These are phyloP conservation scores for Oenanthe javanica DNA, from an alignment of 140 eudicot genomes.

Conservation along the genomic window DNA sequence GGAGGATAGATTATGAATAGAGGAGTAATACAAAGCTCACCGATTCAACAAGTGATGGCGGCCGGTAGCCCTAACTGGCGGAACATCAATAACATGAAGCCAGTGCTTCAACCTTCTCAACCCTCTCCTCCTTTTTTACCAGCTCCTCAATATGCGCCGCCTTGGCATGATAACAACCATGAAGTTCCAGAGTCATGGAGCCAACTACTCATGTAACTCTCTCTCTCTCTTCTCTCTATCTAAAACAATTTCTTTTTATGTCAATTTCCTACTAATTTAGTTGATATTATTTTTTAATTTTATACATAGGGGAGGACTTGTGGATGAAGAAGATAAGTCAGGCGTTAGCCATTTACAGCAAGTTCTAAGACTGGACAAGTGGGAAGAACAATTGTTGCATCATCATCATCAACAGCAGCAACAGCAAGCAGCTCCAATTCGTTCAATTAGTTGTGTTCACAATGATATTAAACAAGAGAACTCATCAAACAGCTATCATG, in stretches of 20 bases:
- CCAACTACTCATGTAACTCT: slow-evolving; percentile 66
- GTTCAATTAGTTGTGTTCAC: slow-evolving; percentile 1
- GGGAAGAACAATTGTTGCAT: slow-evolving; percentile 55
- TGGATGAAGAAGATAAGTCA: slow-evolving; percentile 36
- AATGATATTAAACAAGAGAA: slow-evolving; percentile 54
- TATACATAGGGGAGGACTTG: slow-evolving; percentile 46
- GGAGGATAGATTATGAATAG: slow-evolving; percentile 47
- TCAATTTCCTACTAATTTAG: not conserved
- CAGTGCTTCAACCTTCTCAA: slow-evolving; percentile 26
- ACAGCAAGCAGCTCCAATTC: slow-evolving; percentile 14
- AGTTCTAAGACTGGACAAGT: slow-evolving; percentile 60
- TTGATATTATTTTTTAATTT: not conserved
- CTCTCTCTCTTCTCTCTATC: slow-evolving; percentile 20
- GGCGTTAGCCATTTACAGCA: slow-evolving; percentile 24
- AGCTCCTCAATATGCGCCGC: slow-evolving; percentile 26
- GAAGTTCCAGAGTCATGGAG: slow-evolving; percentile 69
- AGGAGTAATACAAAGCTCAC: slow-evolving; percentile 63
- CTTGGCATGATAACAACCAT: slow-evolving; percentile 39
- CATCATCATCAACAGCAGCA: slow-evolving; percentile 34
- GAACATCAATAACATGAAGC: slow-evolving; percentile 43
- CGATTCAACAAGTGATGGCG: slow-evolving; percentile 76
- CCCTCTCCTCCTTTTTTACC: slow-evolving; percentile 27
- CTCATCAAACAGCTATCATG: slow-evolving; percentile 15
- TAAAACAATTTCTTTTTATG: not conserved
- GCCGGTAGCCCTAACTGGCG: slow-evolving; percentile 62